These are phyloP conservation scores for Fusarium abutilonis DNA, from an alignment of 2,329 filamentous ascomycete genomes.

Conservation along the genomic window DNA sequence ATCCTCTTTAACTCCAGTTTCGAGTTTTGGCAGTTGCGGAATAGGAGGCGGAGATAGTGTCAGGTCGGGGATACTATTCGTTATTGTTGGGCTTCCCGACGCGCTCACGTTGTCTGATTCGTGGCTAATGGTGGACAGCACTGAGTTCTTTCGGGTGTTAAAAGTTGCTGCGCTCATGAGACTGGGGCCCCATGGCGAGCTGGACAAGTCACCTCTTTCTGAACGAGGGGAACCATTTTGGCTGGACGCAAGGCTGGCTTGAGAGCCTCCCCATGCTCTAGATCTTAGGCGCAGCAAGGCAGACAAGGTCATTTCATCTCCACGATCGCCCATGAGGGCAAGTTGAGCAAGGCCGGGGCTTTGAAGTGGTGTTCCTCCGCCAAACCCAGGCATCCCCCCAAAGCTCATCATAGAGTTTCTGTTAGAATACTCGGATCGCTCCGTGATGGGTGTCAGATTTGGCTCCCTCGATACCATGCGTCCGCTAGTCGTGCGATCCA, in stretches of 20 bases:
- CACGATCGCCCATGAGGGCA: conserved; percentile 68
- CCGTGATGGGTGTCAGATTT: conserved; percentile 94
- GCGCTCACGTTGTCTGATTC: conserved; percentile 60
- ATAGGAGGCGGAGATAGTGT: conserved; percentile 42
- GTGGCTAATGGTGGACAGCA: conserved; percentile 60
- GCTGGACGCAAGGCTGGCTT: conserved; percentile 72
- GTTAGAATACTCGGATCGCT: conserved; percentile 94
- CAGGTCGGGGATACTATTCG: conserved; percentile 52
- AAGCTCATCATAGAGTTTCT: conserved; percentile 89
- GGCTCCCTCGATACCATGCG: conserved; percentile 82
- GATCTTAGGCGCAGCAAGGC: conserved; percentile 77
- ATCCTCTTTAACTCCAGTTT: conserved; percentile 24
- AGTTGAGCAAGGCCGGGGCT: conserved; percentile 83
- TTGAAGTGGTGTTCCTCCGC: conserved; percentile 62
- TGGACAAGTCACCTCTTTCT: conserved; percentile 59
- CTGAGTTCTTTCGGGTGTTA: conserved; percentile 61
- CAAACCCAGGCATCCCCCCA: conserved; percentile 50
- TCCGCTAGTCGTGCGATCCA: conserved; percentile 77
- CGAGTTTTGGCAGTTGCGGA: conserved; percentile 26
- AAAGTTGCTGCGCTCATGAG: conserved; percentile 39
- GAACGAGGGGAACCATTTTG: conserved; percentile 62
- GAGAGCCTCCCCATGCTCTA: conserved; percentile 83
- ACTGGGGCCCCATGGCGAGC: conserved; percentile 53
- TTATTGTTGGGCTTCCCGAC: conserved; percentile 62
- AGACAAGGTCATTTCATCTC: conserved; percentile 75